Conservation (phyloP, 78 protist species). For the Dictyostelium intermedium region DNA sequence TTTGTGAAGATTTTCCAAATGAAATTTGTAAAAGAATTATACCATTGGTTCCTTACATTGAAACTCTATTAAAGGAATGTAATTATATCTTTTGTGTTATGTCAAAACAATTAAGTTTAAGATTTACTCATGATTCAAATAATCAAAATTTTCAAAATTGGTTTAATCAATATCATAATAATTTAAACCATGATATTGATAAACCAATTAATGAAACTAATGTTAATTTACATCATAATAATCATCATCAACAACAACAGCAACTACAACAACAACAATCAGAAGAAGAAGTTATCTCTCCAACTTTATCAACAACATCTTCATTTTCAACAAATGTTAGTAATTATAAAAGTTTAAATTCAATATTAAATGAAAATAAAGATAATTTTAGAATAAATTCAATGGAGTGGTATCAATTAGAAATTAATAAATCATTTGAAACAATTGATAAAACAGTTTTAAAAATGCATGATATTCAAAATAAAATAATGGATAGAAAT, state of each 20-base stretch:
- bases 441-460: background rate
- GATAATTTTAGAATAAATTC: background rate
- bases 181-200: background rate
- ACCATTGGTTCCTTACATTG: background rate
- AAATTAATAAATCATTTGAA: conserved; percentile 21
- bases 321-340: background rate
- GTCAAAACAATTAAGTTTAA: conserved; percentile 13
- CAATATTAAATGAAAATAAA: background rate
- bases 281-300: background rate
- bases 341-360: background rate
- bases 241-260: background rate
- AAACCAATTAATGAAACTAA: conserved; percentile 14
- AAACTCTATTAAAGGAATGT: background rate
- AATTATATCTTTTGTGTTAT: background rate
- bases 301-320: background rate
- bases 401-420: conserved; percentile 1
- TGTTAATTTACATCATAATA: background rate
- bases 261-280: background rate
- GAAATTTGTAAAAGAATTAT: conserved; percentile 5
- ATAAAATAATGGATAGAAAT: background rate
- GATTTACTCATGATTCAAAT: background rate
- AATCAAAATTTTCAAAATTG: background rate
- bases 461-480: conserved; percentile 3
- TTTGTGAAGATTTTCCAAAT: background rate
- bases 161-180: background rate